phyloP scores from a whole-genome alignment of 345 rosid genomes.

The Lepidium didymum region DNA sequence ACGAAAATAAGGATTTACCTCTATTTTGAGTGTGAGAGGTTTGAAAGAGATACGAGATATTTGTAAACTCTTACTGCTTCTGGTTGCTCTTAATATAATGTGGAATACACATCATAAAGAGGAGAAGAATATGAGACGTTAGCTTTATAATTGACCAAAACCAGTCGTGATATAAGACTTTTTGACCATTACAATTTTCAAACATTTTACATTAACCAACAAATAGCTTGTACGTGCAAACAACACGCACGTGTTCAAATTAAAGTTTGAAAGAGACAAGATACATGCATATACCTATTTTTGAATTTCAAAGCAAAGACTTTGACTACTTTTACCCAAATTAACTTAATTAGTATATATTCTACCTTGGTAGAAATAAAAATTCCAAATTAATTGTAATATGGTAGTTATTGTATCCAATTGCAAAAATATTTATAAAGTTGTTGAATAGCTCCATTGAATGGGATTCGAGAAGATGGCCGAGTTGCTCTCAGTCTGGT shows the following conservation, averaged over 20 bases:
- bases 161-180: constrained; percentile 14
- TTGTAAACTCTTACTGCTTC: not conserved
- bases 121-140: not conserved
- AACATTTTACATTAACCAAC: not conserved
- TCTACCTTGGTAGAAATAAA: too few species aligned
- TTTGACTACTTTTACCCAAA: not conserved
- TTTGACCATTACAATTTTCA: constrained; percentile 18
- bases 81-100: not conserved
- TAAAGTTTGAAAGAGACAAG: constrained; percentile 18
- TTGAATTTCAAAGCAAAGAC: not conserved
- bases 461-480: too few species aligned
- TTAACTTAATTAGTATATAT: too few species aligned
- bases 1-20: not conserved
- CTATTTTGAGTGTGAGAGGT: not conserved
- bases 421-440: too few species aligned
- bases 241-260: constrained; percentile 16
- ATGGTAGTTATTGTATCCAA: too few species aligned
- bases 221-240: not conserved
- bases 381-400: too few species aligned
- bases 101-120: not conserved
- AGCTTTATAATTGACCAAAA: constrained; percentile 22
- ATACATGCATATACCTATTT: constrained; percentile 8
- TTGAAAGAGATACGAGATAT: not conserved
- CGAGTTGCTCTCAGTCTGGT: too few species aligned
- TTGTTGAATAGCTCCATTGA: too few species aligned